Evolutionary conservation across 495 filamentous ascomycete genomes (phyloP).

Genomic region (Aspergillus cristatus): DNA sequence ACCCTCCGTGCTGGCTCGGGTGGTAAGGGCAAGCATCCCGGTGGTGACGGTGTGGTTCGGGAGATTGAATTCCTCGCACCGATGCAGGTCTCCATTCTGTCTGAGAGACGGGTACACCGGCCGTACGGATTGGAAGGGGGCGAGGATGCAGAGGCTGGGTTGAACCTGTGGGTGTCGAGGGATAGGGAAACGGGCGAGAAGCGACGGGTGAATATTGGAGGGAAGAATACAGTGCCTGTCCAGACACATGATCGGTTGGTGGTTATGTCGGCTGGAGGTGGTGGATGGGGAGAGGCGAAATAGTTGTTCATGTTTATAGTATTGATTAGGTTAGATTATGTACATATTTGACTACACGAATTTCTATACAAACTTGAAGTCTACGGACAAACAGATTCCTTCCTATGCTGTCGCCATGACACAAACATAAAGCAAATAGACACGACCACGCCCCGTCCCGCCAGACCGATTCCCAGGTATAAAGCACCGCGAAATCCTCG

Average conservation of each 20-base stretch:
- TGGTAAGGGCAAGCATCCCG: constrained; percentile 65
- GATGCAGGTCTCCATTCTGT: constrained; percentile 81
- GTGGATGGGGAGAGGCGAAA: constrained; percentile 41
- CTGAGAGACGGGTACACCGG: constrained; percentile 74
- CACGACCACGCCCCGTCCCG: constrained; percentile 5
- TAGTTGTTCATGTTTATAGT: too few relatives aligned
- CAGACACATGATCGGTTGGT: constrained; percentile 80
- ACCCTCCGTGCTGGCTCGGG: constrained; percentile 58
- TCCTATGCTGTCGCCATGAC: constrained; percentile 5
- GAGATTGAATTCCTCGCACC: constrained; percentile 93
- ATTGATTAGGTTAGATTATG: too few relatives aligned
- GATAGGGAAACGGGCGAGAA: constrained; percentile 45
- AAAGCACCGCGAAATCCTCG: constrained; percentile 47
- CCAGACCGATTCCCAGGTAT: constrained; percentile 46
- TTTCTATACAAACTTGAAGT: too few relatives aligned
- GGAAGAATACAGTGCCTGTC: constrained; percentile 90
- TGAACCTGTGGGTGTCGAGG: constrained; percentile 81
- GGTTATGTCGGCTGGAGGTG: constrained; percentile 47
- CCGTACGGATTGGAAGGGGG: constrained; percentile 91
- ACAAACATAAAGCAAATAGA: constrained; percentile 10
- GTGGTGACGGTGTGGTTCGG: constrained; percentile 83
- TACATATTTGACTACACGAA: too few relatives aligned
- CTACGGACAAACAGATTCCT: too few relatives aligned
- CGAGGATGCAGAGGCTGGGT: constrained; percentile 63
- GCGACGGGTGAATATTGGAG: constrained; percentile 72